Evolutionary conservation across 257 asterid species (phyloP), one percentile per base, ranked within the genome.

Genomic region (Nicotiana benthamiana): DNA sequence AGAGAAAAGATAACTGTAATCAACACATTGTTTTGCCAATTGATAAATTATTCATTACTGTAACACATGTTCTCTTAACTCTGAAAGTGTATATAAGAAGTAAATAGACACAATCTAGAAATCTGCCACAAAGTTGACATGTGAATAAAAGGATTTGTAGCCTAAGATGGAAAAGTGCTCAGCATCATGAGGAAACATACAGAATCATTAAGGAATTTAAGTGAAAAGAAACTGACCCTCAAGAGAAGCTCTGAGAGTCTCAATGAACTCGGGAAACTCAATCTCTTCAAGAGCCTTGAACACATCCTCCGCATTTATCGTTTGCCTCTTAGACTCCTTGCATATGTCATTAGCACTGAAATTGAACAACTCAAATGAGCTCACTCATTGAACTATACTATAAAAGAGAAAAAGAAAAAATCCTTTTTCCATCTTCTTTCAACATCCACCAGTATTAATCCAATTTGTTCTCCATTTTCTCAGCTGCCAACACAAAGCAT

Each of bases 271-370:
- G 0, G 90, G 43, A 87, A 92, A 96, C 80, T 94, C 97, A 53
- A 94, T 91, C 87, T 94, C 99, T 86, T 96, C 98, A 82, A 94
- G 86, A 36, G 98, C 99, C 86, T 92, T 94, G 84, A 96, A 90
- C 68, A 96, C 97, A 87, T 96, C 99, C 79, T 96, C 99, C 0
- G 97, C 97, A 28, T 85, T 94, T 82, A 94, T 89, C 52, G 88
- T 90, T 82, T 94, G 98, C 82, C 98, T 86, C 79, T 90, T 92
- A 5, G 99, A 88, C 84, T 94, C 98, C 93, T 90, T 96, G 80
- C 97, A 94, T 48, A 89, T 80, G 75, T 96, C 99, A 82, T 91
- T 93, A 59, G 98, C 99, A 26, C 92, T 89, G 57, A 62, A 82
- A 75, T 43, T 62, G 48, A 34, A 72, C 36, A 53, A 27, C 27